Percentiles rank a stretch among this genome's conserved stretches.
Evolutionary conservation across 2,329 filamentous ascomycete genomes (phyloP).

Genomic region (Coniochaeta sp.): DNA sequence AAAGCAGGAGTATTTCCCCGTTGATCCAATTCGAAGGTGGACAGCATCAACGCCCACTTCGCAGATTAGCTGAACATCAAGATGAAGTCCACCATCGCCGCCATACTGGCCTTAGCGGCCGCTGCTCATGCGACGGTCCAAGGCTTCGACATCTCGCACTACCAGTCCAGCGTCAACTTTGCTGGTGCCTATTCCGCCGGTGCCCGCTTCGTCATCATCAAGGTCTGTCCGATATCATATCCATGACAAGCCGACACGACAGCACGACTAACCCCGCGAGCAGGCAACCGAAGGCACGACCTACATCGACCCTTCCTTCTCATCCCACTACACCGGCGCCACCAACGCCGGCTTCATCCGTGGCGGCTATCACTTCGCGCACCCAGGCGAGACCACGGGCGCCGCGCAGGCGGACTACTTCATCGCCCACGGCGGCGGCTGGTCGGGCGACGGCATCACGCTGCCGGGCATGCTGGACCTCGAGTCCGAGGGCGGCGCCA

Average conservation of each 20-base stretch:
- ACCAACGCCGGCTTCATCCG: conserved; percentile 44
- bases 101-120: conserved; percentile 3
- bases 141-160: conserved; percentile 35
- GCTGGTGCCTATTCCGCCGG: conserved; percentile 25
- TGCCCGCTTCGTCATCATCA: conserved; percentile 37
- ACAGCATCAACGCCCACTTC: neutral
- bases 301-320: conserved; percentile 37
- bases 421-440: conserved; percentile 43
- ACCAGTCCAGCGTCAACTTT: conserved; percentile 30
- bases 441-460: conserved; percentile 44
- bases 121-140: conserved; percentile 20
- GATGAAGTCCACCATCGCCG: conserved; percentile 2
- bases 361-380: conserved; percentile 49
- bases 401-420: conserved; percentile 44
- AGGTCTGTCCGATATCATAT: conserved; percentile 20
- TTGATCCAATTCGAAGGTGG: too few species aligned
- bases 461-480: conserved; percentile 51
- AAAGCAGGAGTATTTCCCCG: neutral
- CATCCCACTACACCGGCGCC: conserved; percentile 38
- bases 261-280: neutral
- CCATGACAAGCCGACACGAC: neutral
- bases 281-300: conserved; percentile 45
- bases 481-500: conserved; percentile 31
- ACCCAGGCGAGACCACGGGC: conserved; percentile 33
- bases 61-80: neutral